Evolutionary conservation across 2,329 filamentous ascomycete species (phyloP).

Genomic region (Talaromyces albobiverticillius): DNA sequence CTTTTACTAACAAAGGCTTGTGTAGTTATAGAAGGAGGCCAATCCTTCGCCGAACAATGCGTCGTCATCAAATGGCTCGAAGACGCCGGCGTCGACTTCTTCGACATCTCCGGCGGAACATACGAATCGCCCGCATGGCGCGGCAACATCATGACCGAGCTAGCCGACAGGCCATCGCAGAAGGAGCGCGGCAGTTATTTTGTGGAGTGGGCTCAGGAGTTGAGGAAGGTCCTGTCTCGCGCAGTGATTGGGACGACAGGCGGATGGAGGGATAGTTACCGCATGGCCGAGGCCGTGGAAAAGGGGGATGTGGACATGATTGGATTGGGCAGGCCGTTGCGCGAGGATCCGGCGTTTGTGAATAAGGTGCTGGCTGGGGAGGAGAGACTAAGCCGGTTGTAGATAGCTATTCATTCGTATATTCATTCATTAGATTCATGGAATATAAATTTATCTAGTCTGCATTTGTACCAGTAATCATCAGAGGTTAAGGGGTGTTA

Average conservation of each 20-base stretch:
- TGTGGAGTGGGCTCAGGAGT: constrained; percentile 20
- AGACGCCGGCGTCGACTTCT: constrained; percentile 22
- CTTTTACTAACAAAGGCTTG: too few relatives aligned
- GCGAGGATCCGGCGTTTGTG: constrained; percentile 20
- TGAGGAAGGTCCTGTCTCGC: constrained; percentile 21
- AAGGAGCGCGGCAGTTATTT: constrained; percentile 20
- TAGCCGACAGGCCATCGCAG: constrained; percentile 13
- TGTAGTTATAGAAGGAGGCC: constrained; percentile 20
- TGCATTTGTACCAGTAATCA: too few relatives aligned
- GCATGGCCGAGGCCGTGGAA: constrained; percentile 22
- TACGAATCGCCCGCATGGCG: constrained; percentile 22
- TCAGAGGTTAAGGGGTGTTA: not conserved
- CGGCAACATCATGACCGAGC: not conserved
- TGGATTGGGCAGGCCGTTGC: constrained; percentile 20
- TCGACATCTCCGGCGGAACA: constrained; percentile 22
- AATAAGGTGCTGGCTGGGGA: constrained; percentile 21
- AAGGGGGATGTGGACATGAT: constrained; percentile 21
- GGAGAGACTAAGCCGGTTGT: constrained; percentile 26
- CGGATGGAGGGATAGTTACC: constrained; percentile 22
- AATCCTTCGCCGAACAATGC: constrained; percentile 20
- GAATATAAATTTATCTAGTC: too few relatives aligned
- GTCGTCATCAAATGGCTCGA: constrained; percentile 22
- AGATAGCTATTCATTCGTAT: constrained; percentile 25
- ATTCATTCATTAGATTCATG: too few relatives aligned
- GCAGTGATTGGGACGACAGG: constrained; percentile 24